A percentile compares a stretch with the other conserved stretches of the same genome.
Evolutionary conservation across 164 flowering plant genomes (phyloP).

Genomic region (Protea cynaroides): DNA sequence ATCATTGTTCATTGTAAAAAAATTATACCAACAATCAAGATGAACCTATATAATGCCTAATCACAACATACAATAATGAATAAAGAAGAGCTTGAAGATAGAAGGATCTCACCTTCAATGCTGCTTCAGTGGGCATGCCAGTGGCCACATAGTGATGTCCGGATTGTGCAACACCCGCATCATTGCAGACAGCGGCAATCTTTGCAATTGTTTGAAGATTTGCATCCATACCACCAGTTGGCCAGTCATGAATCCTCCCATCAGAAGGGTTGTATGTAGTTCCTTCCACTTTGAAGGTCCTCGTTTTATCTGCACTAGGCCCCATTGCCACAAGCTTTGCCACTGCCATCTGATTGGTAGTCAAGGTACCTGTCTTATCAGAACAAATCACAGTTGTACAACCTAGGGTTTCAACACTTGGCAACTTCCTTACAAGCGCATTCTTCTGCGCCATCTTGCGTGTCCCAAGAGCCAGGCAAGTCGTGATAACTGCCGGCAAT

Average conservation of each 20-base stretch:
- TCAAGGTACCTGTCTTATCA: constrained; percentile 53
- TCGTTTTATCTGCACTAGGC: constrained; percentile 3
- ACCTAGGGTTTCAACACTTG: constrained; percentile 60
- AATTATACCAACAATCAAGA: not conserved
- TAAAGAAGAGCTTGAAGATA: not conserved
- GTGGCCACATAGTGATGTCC: constrained; percentile 35
- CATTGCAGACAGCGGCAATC: constrained; percentile 50
- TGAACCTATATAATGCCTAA: not conserved
- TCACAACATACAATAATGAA: not conserved
- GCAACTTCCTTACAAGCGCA: constrained; percentile 54
- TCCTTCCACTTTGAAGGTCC: constrained; percentile 39
- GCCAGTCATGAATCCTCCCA: constrained; percentile 49
- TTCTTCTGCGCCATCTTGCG: constrained; percentile 62
- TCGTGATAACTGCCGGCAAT: constrained; percentile 59
- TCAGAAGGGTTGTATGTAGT: constrained; percentile 46
- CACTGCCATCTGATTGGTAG: constrained; percentile 61
- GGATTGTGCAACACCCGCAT: constrained; percentile 38
- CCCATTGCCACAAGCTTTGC: constrained; percentile 46
- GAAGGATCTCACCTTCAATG: constrained; percentile 34
- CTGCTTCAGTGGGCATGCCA: constrained; percentile 65
- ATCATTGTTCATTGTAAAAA: not conserved
- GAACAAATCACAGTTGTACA: constrained; percentile 62
- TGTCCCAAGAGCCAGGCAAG: constrained; percentile 58
- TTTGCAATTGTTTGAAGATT: constrained; percentile 52
- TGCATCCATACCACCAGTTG: constrained; percentile 36